Conservation (phyloP, 306 rosid species). For the Lotus japonicus region DNA sequence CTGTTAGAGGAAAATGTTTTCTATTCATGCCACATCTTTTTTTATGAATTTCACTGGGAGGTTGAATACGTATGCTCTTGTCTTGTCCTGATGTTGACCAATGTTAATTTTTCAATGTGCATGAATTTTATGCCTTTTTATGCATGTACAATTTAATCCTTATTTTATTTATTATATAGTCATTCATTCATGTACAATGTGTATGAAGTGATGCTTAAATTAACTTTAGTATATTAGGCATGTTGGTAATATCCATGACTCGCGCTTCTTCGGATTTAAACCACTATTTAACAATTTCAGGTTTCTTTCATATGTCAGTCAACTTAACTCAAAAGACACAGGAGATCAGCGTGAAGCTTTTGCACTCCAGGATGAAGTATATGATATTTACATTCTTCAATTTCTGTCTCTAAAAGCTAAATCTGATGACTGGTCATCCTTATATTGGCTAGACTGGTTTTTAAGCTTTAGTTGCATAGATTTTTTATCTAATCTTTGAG, state of each 20-base stretch:
- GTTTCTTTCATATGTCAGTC: slow-evolving; percentile 54
- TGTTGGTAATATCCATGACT: not conserved
- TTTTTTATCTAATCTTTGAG: not conserved
- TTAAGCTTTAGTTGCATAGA: slow-evolving; percentile 4
- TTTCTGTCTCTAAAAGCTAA: slow-evolving; percentile 4
- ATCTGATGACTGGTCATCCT: not conserved
- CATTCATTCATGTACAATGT: not conserved
- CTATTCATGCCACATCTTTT: not conserved
- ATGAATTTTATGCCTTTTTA: not conserved
- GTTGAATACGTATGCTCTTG: not conserved
- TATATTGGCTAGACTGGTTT: slow-evolving; percentile 9
- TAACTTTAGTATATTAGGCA: not conserved
- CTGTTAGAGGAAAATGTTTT: not conserved
- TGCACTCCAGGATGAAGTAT: slow-evolving; percentile 92
- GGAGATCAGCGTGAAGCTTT: slow-evolving; percentile 79
- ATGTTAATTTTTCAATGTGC: not conserved
- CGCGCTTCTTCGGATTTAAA: not conserved
- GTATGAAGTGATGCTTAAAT: not conserved
- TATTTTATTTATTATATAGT: not conserved
- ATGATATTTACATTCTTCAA: slow-evolving; percentile 2
- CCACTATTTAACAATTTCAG: slow-evolving; percentile 30
- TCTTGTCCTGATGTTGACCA: not conserved
- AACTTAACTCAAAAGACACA: slow-evolving; percentile 36
- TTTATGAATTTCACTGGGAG: not conserved
- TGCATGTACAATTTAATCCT: not conserved